phyloP scores from a whole-genome alignment of 371 early-diverging fungal species.

The Apophysomyces variabilis region DNA sequence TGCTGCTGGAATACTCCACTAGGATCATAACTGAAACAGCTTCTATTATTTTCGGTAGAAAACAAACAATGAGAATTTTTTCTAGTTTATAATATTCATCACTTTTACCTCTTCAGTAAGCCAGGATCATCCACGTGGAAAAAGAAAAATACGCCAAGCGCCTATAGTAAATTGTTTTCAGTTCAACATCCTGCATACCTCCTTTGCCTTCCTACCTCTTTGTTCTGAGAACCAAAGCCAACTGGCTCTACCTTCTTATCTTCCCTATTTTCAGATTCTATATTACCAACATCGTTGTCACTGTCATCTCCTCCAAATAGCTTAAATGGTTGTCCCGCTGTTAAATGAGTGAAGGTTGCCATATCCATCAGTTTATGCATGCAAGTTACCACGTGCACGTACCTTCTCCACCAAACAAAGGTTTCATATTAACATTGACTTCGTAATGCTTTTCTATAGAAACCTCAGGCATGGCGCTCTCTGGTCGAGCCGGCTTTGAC shows the following conservation, averaged over 20 bases:
- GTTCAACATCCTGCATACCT: conserved; percentile 6
- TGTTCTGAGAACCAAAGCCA: conserved; percentile 22
- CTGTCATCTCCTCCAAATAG: conserved; percentile 56
- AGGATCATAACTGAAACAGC: conserved; percentile 48
- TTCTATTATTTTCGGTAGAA: conserved; percentile 23
- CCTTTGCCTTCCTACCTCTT: conserved; percentile 17
- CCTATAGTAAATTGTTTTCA: conserved; percentile 2
- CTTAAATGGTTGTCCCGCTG: conserved; percentile 46
- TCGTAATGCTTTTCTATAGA: conserved; percentile 53
- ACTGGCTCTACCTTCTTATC: conserved; percentile 6
- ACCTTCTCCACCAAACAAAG: conserved; percentile 56
- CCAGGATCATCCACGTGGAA: conserved; percentile 43
- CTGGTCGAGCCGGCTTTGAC: neutral
- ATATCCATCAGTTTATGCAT: conserved; percentile 13
- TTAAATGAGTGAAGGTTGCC: conserved; percentile 12
- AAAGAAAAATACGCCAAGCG: conserved; percentile 42
- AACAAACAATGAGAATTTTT: neutral
- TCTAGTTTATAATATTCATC: neutral
- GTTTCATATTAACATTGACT: conserved; percentile 61
- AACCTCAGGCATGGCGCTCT: conserved; percentile 38
- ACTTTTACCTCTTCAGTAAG: conserved; percentile 41
- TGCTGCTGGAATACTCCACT: conserved; percentile 46
- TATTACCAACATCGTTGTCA: conserved; percentile 22
- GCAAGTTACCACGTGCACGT: conserved; percentile 2
- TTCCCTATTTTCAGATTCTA: conserved; percentile 19